Evolutionary conservation across 176 grass and related monocot genomes (phyloP).

Genomic region (Oryza officinalis): DNA sequence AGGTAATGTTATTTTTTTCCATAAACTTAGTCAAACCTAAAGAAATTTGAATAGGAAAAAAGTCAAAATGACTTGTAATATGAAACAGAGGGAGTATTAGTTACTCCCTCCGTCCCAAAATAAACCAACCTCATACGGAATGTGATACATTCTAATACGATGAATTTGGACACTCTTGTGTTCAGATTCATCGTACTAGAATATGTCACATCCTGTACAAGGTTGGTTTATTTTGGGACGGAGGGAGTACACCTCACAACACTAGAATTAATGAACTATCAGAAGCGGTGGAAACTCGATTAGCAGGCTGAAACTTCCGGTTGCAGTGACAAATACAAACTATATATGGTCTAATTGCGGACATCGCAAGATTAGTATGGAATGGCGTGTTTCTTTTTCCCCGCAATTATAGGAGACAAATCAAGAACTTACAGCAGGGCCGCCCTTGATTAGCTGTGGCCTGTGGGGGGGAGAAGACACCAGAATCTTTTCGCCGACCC

Average conservation of each 20-base stretch:
- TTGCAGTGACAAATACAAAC: background rate
- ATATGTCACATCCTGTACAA: too few species aligned
- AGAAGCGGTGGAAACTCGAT: background rate
- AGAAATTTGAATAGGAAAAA: too few species aligned
- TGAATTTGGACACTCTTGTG: too few species aligned
- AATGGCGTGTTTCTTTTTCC: background rate
- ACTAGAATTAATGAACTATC: background rate
- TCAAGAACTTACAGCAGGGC: constrained; percentile 61
- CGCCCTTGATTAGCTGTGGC: constrained; percentile 80
- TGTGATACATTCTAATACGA: too few species aligned
- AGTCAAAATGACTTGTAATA: too few species aligned
- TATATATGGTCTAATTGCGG: background rate
- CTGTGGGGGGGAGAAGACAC: constrained; percentile 46
- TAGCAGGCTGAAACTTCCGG: background rate
- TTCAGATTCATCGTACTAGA: too few species aligned
- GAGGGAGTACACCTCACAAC: background rate
- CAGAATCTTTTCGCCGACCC: constrained; percentile 56
- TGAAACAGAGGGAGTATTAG: too few species aligned
- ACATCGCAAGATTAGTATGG: background rate
- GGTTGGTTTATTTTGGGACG: too few species aligned
- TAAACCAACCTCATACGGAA: too few species aligned
- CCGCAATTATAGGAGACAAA: background rate
- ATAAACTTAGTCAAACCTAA: too few species aligned
- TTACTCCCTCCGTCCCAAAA: too few species aligned
- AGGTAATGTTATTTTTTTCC: too few species aligned